Base-by-base conservation (phyloP, 2,329 filamentous ascomycete genomes). In the Alternaria gansuensis region DNA sequence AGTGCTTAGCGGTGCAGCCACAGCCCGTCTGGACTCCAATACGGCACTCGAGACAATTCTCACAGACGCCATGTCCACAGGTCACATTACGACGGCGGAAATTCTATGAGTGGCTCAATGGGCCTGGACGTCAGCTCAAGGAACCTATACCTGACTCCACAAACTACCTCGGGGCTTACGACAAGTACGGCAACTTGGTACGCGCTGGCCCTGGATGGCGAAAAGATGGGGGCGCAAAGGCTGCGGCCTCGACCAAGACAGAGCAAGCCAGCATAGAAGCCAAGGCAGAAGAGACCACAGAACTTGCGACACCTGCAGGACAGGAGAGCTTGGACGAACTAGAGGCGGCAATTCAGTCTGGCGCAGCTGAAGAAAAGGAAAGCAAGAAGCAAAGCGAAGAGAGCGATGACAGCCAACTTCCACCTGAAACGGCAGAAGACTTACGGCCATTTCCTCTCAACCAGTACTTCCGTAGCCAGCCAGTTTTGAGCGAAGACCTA, bases 381-480 rank as follows among this genome's bases (percentile, higher is more conserved):
- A 54, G 39, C 26, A 59, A 60, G 40, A 37, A 59, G 33, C 41
- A 37, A 17, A 49, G 64, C 40, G 50, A 60, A 28, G 51, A 63
- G 49, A 21, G 65, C 17, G 67, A 70, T 28, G 65, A 71, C 10
- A 48, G 51, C 2, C 64, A 65, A 59, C 64, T 77, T 26, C 71
- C 65, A 33, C 75, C 69, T 26, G 75, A 78, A 60, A 70, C 58
- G 41, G 64, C 45, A 43, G 66, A 73, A 65, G 78, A 75, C 59
- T 65, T 79, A 17, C 67, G 67, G 5, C 92, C 91, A 0, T 97
- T 95, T 65, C 92, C 92, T 0, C 74, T 86, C 49, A 97, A 97
- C 76, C 80, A 79, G 4, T 74, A 84, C 24, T 97, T 94, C 78
- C 79, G 82, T 63, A 92, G 88, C 69, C 84, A 91, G 75, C 81